phyloP scores from a whole-genome alignment of 2,329 filamentous ascomycete genomes.

The Aureobasidium musti region DNA sequence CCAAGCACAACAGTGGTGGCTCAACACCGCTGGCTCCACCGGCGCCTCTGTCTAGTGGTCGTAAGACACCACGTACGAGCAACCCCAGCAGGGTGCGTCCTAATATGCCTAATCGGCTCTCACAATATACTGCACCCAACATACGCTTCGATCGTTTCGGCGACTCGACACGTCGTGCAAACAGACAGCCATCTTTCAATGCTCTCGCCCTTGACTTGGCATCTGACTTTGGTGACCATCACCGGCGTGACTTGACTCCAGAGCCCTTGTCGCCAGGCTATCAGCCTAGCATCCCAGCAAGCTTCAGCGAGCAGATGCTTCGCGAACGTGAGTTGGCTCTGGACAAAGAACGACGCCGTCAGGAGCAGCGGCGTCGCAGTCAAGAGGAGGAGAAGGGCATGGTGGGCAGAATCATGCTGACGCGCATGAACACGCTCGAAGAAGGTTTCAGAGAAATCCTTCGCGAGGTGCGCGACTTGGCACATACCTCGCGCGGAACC shows the following conservation, averaged over 20 bases:
- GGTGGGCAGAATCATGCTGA: slow-evolving; percentile 76
- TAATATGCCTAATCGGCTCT: slow-evolving; percentile 55
- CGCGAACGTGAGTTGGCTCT: slow-evolving; percentile 56
- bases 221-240: slow-evolving; percentile 67
- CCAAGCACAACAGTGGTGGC: slow-evolving; percentile 39
- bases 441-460: slow-evolving; percentile 77
- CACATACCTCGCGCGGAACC: slow-evolving; percentile 35
- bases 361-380: slow-evolving; percentile 42
- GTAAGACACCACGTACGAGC: slow-evolving; percentile 16
- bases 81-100: slow-evolving; percentile 55
- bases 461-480: slow-evolving; percentile 41
- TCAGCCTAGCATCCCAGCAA: slow-evolving; percentile 41
- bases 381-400: slow-evolving; percentile 65
- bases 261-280: slow-evolving; percentile 49
- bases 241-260: slow-evolving; percentile 50
- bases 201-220: slow-evolving; percentile 64
- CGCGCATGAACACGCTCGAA: slow-evolving; percentile 89
- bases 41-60: slow-evolving; percentile 14
- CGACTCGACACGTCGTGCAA: slow-evolving; percentile 25
- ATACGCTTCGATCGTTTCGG: slow-evolving; percentile 48
- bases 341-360: slow-evolving; percentile 37
- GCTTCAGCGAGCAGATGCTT: slow-evolving; percentile 54
- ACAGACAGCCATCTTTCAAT: slow-evolving; percentile 64
- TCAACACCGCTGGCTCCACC: slow-evolving; percentile 44
- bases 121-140: slow-evolving; percentile 60